Base-by-base conservation (phyloP, 1,284 basidiomycete genomes). In the Puccinia triticina region DNA sequence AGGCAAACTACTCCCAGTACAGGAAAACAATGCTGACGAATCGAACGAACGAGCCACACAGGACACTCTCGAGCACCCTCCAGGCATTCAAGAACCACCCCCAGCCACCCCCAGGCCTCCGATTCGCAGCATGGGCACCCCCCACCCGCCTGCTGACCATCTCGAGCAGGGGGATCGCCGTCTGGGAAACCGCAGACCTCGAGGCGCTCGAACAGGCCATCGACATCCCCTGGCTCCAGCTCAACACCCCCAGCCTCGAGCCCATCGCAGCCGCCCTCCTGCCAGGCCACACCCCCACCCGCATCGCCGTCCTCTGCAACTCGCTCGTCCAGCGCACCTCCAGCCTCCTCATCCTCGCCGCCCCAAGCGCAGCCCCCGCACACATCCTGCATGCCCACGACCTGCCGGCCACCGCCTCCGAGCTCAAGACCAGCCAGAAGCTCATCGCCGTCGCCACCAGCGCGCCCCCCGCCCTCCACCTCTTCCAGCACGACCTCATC, bases 231-330 rank as follows among this genome's bases (percentile, higher is more conserved):
- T 82, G 72, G 72, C 66, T 43, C 55, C 67, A 18, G 40, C 64
- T 48, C 26, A 66, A 61, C 57, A 23, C 23, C 43, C 57, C 18
- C 18, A 72, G 61, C 46, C 57, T 43, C 40, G 78, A 81, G 46
- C 78, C 78, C 2, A 64, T 82, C 46, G 75, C 80, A 55, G 71
- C 80, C n/a, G 21, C 59, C 2, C 55, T 75, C 34, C 43, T 82
- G n/a, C 80, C 72, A 11, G n/a, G 66, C 37, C 29, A 59, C 11
- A 16, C 21, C 29, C 32, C 43, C 50, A n/a, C 34, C 78, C 2
- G 37, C 34, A 16, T 66, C 2, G 72, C 43, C 23, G 32, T 82
- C 57, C 64, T 82, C 71, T 82, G 75, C 71, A 73, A 59, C 59
- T 82, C 61, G 2, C 32, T 64, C 61, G 43, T 55, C 29, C 18